phyloP scores from a whole-genome alignment of 208 protist genomes.

The Acanthamoeba polyphaga region DNA sequence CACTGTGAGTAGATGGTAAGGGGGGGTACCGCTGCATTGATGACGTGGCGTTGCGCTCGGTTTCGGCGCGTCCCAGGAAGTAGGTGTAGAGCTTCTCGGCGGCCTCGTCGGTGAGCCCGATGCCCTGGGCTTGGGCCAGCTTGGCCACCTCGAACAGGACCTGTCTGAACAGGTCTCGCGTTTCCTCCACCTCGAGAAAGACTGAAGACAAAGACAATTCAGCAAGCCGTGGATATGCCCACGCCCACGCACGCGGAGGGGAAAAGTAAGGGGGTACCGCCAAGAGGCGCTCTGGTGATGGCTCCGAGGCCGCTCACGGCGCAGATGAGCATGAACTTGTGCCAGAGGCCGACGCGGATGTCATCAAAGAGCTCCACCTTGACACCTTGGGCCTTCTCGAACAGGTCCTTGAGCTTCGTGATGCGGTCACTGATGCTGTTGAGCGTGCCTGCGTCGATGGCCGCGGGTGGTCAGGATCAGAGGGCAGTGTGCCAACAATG shows the following conservation, averaged over 20 bases:
- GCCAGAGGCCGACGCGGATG: conserved; percentile 25
- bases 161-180: conserved; percentile 6
- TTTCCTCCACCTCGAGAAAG: neutral
- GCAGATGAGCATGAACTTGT: conserved; percentile 58
- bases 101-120: conserved; percentile 13
- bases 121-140: conserved; percentile 14
- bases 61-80: neutral
- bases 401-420: neutral
- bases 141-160: conserved; percentile 31
- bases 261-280: neutral
- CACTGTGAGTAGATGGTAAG: neutral
- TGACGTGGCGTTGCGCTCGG: neutral
- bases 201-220: neutral
- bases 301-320: neutral
- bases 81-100: conserved; percentile 22
- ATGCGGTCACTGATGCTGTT: conserved; percentile 20
- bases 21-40: conserved; percentile 23
- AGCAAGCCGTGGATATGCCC: neutral
- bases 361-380: conserved; percentile 12
- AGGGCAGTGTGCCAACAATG: neutral
- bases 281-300: conserved; percentile 19
- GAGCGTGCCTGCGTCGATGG: neutral
- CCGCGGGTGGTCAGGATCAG: neutral
- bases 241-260: too few species aligned
- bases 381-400: neutral